Conservation (phyloP, 2,329 filamentous ascomycete genomes). For the Fonsecaea erecta region DNA sequence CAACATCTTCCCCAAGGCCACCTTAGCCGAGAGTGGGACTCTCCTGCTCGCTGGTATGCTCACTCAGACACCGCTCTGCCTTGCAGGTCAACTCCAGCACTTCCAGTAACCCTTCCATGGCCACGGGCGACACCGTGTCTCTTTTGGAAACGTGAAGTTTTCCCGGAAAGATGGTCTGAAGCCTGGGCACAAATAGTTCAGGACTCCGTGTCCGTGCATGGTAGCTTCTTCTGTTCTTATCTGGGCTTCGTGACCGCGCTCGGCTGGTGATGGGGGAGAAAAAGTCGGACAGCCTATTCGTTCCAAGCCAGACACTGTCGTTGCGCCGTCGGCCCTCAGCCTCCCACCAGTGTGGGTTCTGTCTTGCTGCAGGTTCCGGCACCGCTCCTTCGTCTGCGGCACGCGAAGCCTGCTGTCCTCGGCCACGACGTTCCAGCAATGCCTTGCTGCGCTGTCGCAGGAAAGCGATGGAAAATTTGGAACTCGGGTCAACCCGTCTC, state of each 20-base stretch:
- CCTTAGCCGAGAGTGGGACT: neutral
- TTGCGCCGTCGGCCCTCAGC: conserved; percentile 35
- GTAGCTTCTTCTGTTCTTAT: conserved; percentile 6
- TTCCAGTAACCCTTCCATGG: neutral
- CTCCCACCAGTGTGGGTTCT: conserved; percentile 35
- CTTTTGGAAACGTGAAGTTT: neutral
- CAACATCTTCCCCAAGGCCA: neutral
- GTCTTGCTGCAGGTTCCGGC: neutral
- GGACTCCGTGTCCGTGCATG: conserved; percentile 20
- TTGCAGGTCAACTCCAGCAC: neutral
- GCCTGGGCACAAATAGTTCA: conserved; percentile 15
- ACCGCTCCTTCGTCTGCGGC: neutral
- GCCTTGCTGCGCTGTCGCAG: conserved; percentile 10
- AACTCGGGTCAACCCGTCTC: conserved; percentile 41
- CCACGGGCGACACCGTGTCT: neutral
- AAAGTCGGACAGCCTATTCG: conserved; percentile 19
- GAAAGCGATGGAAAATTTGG: conserved; percentile 24
- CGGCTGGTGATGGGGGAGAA: conserved; percentile 19
- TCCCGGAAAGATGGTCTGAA: conserved; percentile 14
- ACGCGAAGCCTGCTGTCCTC: conserved; percentile 1
- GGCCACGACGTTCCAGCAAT: conserved; percentile 4
- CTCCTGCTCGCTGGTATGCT: neutral
- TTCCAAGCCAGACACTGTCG: conserved; percentile 36
- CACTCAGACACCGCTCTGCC: neutral
- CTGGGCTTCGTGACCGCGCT: conserved; percentile 27